Percentiles rank a stretch among this genome's conserved stretches.
Conservation (phyloP, 345 rosid genomes). For the Theobroma cacao region DNA sequence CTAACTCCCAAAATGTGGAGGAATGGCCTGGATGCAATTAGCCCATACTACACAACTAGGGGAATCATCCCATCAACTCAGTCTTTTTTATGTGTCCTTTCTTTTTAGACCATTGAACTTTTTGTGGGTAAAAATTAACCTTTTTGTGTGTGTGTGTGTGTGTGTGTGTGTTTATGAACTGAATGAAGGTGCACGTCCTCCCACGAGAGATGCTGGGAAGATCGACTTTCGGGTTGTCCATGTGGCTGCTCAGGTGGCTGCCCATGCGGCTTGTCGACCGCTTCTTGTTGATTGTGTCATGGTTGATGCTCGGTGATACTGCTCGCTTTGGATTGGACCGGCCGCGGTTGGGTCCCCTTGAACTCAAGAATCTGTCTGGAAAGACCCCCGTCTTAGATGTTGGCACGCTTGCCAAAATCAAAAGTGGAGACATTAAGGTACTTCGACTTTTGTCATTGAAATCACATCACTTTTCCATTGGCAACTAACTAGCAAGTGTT, state of each 20-base stretch:
- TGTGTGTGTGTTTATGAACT: conserved; percentile 8
- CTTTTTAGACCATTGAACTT: conserved; percentile 13
- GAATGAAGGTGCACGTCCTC: conserved; percentile 87
- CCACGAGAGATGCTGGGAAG: conserved; percentile 92
- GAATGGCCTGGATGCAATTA: conserved; percentile 22
- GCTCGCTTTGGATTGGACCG: conserved; percentile 66
- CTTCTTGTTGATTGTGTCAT: conserved; percentile 55
- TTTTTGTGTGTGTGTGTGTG: too few species aligned
- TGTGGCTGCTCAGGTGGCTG: conserved; percentile 90
- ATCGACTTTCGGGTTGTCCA: conserved; percentile 93
- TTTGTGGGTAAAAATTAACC: neutral
- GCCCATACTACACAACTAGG: conserved; percentile 13
- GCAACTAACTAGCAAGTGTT: conserved; percentile 14
- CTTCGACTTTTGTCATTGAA: conserved; percentile 9
- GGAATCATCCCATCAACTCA: conserved; percentile 8
- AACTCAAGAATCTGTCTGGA: conserved; percentile 69
- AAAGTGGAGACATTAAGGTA: conserved; percentile 87
- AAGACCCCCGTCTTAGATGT: conserved; percentile 94
- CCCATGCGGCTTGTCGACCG: conserved; percentile 77
- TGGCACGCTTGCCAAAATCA: conserved; percentile 83
- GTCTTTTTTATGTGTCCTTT: neutral
- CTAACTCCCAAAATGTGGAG: conserved; percentile 10
- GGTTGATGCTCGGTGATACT: conserved; percentile 78
- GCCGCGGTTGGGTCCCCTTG: conserved; percentile 78
- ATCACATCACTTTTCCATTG: conserved; percentile 13